Conservation (phyloP, 306 rosid species). For the Rosa persica region DNA sequence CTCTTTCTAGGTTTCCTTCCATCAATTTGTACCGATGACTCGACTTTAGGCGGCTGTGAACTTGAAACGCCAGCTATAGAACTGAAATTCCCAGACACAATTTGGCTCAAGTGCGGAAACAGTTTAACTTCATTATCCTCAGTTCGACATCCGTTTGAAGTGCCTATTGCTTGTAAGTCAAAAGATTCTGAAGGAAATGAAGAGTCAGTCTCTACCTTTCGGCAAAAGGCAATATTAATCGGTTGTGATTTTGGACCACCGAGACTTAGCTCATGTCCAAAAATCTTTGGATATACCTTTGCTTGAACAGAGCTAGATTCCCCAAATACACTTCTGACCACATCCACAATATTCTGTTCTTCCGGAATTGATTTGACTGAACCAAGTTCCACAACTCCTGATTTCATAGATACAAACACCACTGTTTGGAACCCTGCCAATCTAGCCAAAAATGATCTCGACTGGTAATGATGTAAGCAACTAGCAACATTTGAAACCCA, state of each 20-base stretch:
- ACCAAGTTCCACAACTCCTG: conserved; percentile 84
- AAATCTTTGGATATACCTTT: conserved; percentile 70
- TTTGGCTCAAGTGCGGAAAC: conserved; percentile 58
- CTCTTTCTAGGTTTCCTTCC: conserved; percentile 86
- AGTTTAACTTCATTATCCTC: conserved; percentile 58
- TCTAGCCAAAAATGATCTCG: conserved; percentile 58
- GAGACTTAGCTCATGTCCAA: conserved; percentile 72
- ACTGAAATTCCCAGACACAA: conserved; percentile 55
- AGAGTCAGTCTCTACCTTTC: conserved; percentile 80
- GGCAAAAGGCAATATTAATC: conserved; percentile 68
- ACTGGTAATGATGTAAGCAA: conserved; percentile 57
- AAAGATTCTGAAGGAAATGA: conserved; percentile 59
- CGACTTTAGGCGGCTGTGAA: conserved; percentile 59
- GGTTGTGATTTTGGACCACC: conserved; percentile 68
- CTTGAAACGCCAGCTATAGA: conserved; percentile 50
- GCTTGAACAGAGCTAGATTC: conserved; percentile 52
- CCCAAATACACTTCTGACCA: conserved; percentile 50
- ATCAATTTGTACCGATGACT: conserved; percentile 56
- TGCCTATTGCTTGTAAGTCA: conserved; percentile 55
- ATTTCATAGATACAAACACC: conserved; percentile 64
- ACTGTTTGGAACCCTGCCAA: conserved; percentile 71
- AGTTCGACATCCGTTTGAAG: conserved; percentile 57
- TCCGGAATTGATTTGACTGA: conserved; percentile 50
- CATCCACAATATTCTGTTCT: conserved; percentile 57
- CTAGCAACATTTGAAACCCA: conserved; percentile 56